Conservation (phyloP, 345 rosid species). For the Acer saccharum region DNA sequence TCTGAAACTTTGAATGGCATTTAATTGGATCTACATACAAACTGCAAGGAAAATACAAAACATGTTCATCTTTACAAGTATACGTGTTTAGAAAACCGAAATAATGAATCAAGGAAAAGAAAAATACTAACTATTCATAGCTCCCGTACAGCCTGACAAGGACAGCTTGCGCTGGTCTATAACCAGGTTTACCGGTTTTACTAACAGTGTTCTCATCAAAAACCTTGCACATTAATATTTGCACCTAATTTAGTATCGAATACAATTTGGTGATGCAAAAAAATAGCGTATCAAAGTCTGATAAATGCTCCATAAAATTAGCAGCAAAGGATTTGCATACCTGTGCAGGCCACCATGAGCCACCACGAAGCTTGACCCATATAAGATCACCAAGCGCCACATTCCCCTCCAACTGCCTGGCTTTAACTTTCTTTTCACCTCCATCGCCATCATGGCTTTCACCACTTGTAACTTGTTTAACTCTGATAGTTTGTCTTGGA, state of each 20-base stretch:
- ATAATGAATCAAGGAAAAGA: slow-evolving; percentile 10
- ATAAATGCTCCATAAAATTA: background rate
- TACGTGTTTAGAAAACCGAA: background rate
- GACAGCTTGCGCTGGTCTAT: slow-evolving; percentile 26
- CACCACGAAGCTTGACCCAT: slow-evolving; percentile 42
- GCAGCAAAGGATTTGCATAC: slow-evolving; percentile 31
- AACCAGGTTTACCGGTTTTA: slow-evolving; percentile 31
- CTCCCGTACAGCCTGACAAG: slow-evolving; percentile 62
- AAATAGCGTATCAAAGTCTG: background rate
- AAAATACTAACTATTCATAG: slow-evolving; percentile 45
- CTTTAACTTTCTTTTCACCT: slow-evolving; percentile 23
- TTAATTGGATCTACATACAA: slow-evolving; percentile 42
- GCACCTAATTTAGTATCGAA: slow-evolving; percentile 3
- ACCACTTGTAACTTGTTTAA: slow-evolving; percentile 15
- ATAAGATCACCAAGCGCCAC: slow-evolving; percentile 40
- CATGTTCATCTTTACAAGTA: slow-evolving; percentile 7
- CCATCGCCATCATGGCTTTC: slow-evolving; percentile 18
- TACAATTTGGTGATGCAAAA: background rate
- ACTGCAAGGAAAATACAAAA: slow-evolving; percentile 33
- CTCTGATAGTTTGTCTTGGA: slow-evolving; percentile 22
- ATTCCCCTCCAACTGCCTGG: slow-evolving; percentile 25
- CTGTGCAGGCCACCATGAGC: slow-evolving; percentile 71
- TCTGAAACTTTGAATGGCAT: slow-evolving; percentile 41
- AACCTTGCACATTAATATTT: slow-evolving; percentile 36
- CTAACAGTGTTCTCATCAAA: slow-evolving; percentile 38